A percentile compares a stretch with the other conserved stretches of the same genome.
phyloP scores from a whole-genome alignment of 805 yeast genomes.

The Sporopachydermia lactativora region DNA sequence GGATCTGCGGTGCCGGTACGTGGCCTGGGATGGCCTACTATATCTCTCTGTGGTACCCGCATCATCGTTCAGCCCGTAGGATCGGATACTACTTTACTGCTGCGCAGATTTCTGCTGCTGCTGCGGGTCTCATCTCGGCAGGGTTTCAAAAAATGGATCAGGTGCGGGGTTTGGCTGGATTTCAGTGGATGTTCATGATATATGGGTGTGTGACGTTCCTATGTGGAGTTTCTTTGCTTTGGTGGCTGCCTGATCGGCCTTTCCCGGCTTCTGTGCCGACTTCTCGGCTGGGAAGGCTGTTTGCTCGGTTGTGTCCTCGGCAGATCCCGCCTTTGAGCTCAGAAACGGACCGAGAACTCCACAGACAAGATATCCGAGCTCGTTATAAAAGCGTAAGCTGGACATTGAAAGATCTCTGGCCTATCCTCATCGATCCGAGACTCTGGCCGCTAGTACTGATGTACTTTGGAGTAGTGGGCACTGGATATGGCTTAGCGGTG shows the following conservation, averaged over 20 bases:
- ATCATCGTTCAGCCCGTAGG: slow-evolving; percentile 58
- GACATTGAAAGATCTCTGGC: slow-evolving; percentile 43
- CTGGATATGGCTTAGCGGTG: slow-evolving; percentile 78
- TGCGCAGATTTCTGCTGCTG: slow-evolving; percentile 85
- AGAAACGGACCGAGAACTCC: slow-evolving; percentile 9
- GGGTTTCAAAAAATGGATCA: slow-evolving; percentile 81
- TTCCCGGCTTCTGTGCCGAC: slow-evolving; percentile 9
- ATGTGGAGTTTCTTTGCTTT: slow-evolving; percentile 47
- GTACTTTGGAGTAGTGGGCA: slow-evolving; percentile 89
- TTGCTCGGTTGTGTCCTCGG: slow-evolving; percentile 5
- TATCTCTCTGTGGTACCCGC: slow-evolving; percentile 74
- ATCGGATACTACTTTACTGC: slow-evolving; percentile 88
- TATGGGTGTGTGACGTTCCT: slow-evolving; percentile 59
- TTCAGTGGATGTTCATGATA: slow-evolving; percentile 75
- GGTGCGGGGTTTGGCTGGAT: slow-evolving; percentile 54
- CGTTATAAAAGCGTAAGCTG: slow-evolving; percentile 36
- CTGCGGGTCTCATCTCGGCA: slow-evolving; percentile 74
- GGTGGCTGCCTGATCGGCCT: slow-evolving; percentile 87
- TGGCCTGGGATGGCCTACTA: slow-evolving; percentile 90
- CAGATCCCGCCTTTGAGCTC: slow-evolving; percentile 32
- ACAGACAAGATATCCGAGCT: slow-evolving; percentile 34
- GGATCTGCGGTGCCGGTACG: slow-evolving; percentile 71
- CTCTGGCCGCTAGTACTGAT: slow-evolving; percentile 72
- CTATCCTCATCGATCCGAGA: slow-evolving; percentile 45
- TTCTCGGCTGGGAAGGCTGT: not conserved